phyloP scores from a whole-genome alignment of 2,329 filamentous ascomycete genomes.

The Polytolypa hystricis region DNA sequence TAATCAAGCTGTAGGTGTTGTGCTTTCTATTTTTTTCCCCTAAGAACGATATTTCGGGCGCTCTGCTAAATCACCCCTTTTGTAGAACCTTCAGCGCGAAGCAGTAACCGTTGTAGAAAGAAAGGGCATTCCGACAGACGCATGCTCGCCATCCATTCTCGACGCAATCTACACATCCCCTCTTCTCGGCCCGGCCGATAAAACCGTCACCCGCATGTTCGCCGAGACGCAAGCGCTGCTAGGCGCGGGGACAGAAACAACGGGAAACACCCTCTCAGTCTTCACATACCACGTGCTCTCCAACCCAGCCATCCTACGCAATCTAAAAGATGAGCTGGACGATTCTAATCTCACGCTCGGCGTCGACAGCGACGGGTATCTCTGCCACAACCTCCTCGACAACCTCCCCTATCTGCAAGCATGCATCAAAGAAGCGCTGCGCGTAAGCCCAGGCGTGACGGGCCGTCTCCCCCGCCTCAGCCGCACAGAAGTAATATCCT shows the following conservation, averaged over 20 bases:
- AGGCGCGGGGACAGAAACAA: slow-evolving; percentile 27
- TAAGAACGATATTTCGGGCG: neutral
- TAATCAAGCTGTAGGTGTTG: neutral
- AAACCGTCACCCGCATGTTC: slow-evolving; percentile 20
- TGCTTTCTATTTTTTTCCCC: neutral
- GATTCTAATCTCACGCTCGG: slow-evolving; percentile 9
- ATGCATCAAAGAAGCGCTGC: slow-evolving; percentile 12
- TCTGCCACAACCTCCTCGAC: no score
- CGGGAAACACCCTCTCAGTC: slow-evolving; percentile 18
- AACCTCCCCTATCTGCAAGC: neutral
- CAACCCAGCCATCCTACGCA: slow-evolving; percentile 6
- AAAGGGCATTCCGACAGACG: no score
- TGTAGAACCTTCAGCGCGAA: neutral
- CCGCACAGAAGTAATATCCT: slow-evolving; percentile 10
- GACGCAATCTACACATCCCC: slow-evolving; percentile 19
- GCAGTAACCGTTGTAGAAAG: neutral
- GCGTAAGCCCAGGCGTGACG: slow-evolving; percentile 12
- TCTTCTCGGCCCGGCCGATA: slow-evolving; percentile 28
- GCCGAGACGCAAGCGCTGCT: slow-evolving; percentile 23
- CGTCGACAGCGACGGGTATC: slow-evolving; percentile 11
- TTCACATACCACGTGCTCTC: slow-evolving; percentile 9
- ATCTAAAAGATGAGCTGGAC: slow-evolving; percentile 5
- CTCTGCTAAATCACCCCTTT: neutral
- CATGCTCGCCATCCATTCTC: slow-evolving; percentile 17
- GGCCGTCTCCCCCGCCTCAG: slow-evolving; percentile 11